Evolutionary conservation across 2,329 filamentous ascomycete species (phyloP), one percentile per base, ranked within the genome.

Genomic region (Fonsecaea multimorphosa): DNA sequence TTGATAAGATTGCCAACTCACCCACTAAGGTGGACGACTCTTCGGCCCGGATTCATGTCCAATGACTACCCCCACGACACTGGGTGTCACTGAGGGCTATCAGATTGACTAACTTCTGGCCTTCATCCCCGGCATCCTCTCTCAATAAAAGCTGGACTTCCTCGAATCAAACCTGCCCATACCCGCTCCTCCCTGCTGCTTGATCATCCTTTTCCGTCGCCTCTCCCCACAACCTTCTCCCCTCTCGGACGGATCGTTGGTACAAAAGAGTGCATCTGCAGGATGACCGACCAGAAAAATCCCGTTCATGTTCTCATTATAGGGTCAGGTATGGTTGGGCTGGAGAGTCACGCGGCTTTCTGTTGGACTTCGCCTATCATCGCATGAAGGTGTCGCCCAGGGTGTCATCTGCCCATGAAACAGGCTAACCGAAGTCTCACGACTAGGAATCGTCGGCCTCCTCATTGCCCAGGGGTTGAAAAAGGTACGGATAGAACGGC

Each of bases 361-460:
- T 32, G 14, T 53, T 22, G 44, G 34, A 44, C 54, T n/a, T 61
- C 46, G 55, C 46, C 29, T 19, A 36, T 11, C 16, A 16, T 22
- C 22, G n/a, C 32, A 63, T 59, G 49, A 6, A 11, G 19, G 14
- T 40, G 38, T n/a, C 38, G 8, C 19, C 19, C 19, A 24, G 9
- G 8, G 44, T 24, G 14, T 49, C 44, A 32, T 32, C 27, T 31
- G 24, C 31, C n/a, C 27, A 34, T 54, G 27, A 54, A 31, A 54
- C 51, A 54, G 9, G 51, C 51, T 54, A 54, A 54, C 27, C 1
- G n/a, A 54, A 8, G 5, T 22, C 27, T 31, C 27, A 54, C 4
- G 24, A 34, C n/a, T 16, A 64, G 70, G 70, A n/a, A 69, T 72
- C 29, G 67, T 64, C 22, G 70, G 69, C n/a, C 61, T 72, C 11